Base-by-base conservation (phyloP, 176 grass and related monocot genomes). In the Saccharum spontaneum region DNA sequence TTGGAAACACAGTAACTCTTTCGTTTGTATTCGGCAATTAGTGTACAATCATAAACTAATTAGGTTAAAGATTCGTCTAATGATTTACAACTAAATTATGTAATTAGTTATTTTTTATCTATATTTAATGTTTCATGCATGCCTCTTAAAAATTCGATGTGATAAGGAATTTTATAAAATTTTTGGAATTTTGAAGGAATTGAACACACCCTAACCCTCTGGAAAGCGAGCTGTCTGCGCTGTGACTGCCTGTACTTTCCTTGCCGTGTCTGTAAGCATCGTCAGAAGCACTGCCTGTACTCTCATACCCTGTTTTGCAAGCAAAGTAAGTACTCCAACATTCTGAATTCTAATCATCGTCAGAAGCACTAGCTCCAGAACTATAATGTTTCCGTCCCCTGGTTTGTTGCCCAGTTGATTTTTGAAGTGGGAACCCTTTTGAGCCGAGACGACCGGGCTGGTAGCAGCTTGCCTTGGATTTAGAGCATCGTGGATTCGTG, bases 191-290 rank as follows among this genome's bases (percentile, higher is more conserved):
- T n/a, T n/a, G n/a, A n/a, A n/a, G n/a, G n/a, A n/a, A n/a, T n/a
- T n/a, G n/a, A n/a, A n/a, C n/a, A n/a, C n/a, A n/a, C n/a, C n/a
- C 15, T 23, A 15, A 14, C 5, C 10, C 17, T 57, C 10, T 60
- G 14, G 17, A 75, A 66, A 20, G 40, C 4, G 59, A 12, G 13
- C n/a, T 61, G 13, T 59, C 54, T 18, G 49, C 18, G 16, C 49
- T 30, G 62, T n/a, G n/a, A n/a, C 55, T 44, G 39, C 0, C 4
- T 55, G n/a, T 30, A 0, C 49, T 71, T 71, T 8, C 39, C 67
- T 80, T 86, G 67, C 55, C 65, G 28, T 11, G 16, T 62, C 67
- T 72, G 84, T 28, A 48, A 79, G 76, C 76, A 86, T 79, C 49
- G 37, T 61, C 7, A 28, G 28, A 28, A 28, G 28, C 28, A 28